These are phyloP conservation scores for Pholiota conissans DNA, from an alignment of 768 basidiomycete species.

Conservation along the genomic window DNA sequence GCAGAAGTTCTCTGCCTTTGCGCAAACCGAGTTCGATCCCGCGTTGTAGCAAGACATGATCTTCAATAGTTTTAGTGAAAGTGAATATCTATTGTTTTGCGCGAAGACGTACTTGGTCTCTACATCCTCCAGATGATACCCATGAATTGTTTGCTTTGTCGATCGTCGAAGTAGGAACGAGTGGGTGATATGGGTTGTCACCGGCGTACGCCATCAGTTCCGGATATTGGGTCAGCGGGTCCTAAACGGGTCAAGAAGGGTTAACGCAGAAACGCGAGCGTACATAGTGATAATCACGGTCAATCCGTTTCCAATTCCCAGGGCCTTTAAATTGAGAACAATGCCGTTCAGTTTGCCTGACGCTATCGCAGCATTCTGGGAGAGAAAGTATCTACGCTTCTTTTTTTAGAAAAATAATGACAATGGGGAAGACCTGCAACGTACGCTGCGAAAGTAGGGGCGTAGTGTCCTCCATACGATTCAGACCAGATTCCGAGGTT, in stretches of 20 bases:
- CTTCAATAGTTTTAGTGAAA: slow-evolving; percentile 37
- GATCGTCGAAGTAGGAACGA: slow-evolving; percentile 45
- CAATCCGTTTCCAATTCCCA: slow-evolving; percentile 65
- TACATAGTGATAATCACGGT: slow-evolving; percentile 51
- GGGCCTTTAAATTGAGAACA: slow-evolving; percentile 54
- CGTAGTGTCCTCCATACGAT: slow-evolving; percentile 73
- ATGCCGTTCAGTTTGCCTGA: slow-evolving; percentile 43
- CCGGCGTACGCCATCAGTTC: slow-evolving; percentile 56
- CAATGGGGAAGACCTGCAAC: too few relatives aligned
- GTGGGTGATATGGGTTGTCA: slow-evolving; percentile 55
- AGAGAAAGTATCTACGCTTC: slow-evolving; percentile 46
- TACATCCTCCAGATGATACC: slow-evolving; percentile 47
- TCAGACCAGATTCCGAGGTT: slow-evolving; percentile 66
- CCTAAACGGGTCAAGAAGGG: slow-evolving; percentile 1
- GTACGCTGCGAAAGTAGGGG: slow-evolving; percentile 61
- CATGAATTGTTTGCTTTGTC: slow-evolving; percentile 42
- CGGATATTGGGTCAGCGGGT: slow-evolving; percentile 46
- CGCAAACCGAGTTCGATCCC: slow-evolving; percentile 50
- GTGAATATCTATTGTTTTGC: too few relatives aligned
- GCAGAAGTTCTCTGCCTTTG: slow-evolving; percentile 57
- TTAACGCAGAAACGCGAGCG: too few relatives aligned
- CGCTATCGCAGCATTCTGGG: slow-evolving; percentile 58
- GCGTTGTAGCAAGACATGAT: slow-evolving; percentile 53
- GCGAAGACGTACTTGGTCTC: slow-evolving; percentile 39
- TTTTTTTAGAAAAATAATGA: neutral